Evolutionary conservation across 345 rosid genomes (phyloP).

Genomic region (Eucalyptus erythrocorys): DNA sequence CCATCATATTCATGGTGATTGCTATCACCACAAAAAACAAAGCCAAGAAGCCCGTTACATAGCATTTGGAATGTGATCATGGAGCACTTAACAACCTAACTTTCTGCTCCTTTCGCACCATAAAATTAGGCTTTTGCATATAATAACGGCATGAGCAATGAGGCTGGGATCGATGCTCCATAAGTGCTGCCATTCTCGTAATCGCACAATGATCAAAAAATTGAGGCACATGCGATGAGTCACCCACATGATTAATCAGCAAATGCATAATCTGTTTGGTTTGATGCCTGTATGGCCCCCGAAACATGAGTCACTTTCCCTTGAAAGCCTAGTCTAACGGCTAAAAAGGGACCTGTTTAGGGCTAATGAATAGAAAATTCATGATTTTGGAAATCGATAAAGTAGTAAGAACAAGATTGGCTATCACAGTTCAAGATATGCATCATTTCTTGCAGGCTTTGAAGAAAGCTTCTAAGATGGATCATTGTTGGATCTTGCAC

Average conservation of each 20-base stretch:
- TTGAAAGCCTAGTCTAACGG: background rate
- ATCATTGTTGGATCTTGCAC: background rate
- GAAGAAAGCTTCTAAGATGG: background rate
- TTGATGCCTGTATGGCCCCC: background rate
- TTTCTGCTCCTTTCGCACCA: conserved; percentile 7
- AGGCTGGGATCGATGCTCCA: background rate
- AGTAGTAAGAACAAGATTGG: background rate
- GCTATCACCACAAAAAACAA: background rate
- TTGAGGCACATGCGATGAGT: background rate
- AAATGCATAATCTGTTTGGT: background rate
- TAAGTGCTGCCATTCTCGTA: background rate
- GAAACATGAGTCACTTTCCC: background rate
- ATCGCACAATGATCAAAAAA: background rate
- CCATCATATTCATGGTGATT: background rate
- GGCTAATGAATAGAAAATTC: background rate
- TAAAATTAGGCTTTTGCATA: conserved; percentile 24
- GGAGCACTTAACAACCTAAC: background rate
- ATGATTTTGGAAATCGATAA: background rate
- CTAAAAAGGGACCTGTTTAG: background rate
- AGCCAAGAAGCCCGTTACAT: background rate
- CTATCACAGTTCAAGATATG: background rate
- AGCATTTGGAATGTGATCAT: background rate
- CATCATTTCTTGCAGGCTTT: background rate
- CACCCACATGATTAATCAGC: background rate
- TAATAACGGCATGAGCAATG: conserved; percentile 1